These are phyloP conservation scores for Rhodomyrtus tomentosa DNA, from an alignment of 345 rosid genomes.

Conservation along the genomic window DNA sequence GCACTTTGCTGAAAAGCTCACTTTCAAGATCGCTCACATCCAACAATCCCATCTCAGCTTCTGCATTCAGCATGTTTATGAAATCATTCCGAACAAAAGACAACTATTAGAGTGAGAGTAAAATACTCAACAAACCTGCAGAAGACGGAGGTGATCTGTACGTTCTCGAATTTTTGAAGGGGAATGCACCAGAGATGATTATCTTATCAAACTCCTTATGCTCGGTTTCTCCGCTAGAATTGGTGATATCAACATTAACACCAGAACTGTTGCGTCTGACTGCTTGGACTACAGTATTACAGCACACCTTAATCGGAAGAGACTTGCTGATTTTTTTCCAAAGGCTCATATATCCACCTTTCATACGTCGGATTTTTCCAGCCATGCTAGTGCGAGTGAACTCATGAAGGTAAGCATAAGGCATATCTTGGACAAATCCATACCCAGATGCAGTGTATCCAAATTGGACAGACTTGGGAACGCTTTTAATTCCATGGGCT, in stretches of 20 bases:
- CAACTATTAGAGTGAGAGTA: not conserved
- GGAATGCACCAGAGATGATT: slow-evolving; percentile 46
- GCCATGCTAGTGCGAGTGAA: slow-evolving; percentile 74
- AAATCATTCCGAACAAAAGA: not conserved
- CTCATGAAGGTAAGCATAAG: slow-evolving; percentile 60
- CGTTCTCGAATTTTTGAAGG: slow-evolving; percentile 30
- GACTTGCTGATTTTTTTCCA: slow-evolving; percentile 40
- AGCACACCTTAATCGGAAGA: slow-evolving; percentile 29
- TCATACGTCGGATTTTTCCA: slow-evolving; percentile 51
- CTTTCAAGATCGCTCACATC: slow-evolving; percentile 40
- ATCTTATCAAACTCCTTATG: slow-evolving; percentile 44
- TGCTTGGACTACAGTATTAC: slow-evolving; percentile 32
- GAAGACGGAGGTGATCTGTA: slow-evolving; percentile 28
- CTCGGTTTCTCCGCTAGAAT: slow-evolving; percentile 19
- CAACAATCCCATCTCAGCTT: slow-evolving; percentile 24
- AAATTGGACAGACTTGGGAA: slow-evolving; percentile 50
- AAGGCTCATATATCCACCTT: slow-evolving; percentile 44
- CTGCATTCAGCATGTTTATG: slow-evolving; percentile 17
- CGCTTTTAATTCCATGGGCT: slow-evolving; percentile 27
- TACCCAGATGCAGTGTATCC: slow-evolving; percentile 75
- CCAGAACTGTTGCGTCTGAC: slow-evolving; percentile 17
- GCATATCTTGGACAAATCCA: slow-evolving; percentile 61
- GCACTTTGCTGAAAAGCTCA: slow-evolving; percentile 47
- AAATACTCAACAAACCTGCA: slow-evolving; percentile 19
- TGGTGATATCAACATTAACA: slow-evolving; percentile 25